Evolutionary conservation across 2,329 filamentous ascomycete species (phyloP), one percentile per base, ranked within the genome.

Genomic region (Paracamarosporium sp.): DNA sequence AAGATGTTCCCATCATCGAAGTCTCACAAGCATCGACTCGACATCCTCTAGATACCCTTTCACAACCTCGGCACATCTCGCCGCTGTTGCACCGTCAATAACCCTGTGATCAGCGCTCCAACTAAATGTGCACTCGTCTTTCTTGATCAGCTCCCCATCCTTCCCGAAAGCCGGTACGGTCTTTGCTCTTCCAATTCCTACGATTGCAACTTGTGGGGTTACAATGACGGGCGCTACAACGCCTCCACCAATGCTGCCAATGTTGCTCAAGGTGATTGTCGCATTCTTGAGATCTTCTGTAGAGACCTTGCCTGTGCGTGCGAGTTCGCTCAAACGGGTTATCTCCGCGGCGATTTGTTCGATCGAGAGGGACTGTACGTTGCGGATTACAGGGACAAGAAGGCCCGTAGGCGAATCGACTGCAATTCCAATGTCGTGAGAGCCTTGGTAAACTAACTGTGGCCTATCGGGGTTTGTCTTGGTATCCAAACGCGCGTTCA

Each of bases 51-150:
- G 85, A 66, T 91, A 87, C 50, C 83, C 82, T 67, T 88, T 87
- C 22, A 98, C 90, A 61, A 90, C 85, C 69, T 93, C 92, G 12
- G 92, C 93, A 75, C 94, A 94, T 65, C 93, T 85, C 20, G 95
- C 95, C 86, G 97, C 92, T 59, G 93, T 97, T 45, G 94, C 94
- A 1, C 95, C 95, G 78, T 99, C 95, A 45, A 98, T 88, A 53
- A 98, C 91, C 20, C 95, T 84, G 78, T 99, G 95, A 77, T 98
- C 93, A 5, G 94, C 94, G 75, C 91, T 94, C 94, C 94, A 98
- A 78, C 93, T 98, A 68, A 98, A 92, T 72, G 96, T 93, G 74
- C 90, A 89, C 60, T 96, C 85, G 70, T 96, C 89, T 75, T 88
- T 91, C 78, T 86, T 88, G 12, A 93, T 83, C 12, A 98, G 81